Percentiles rank a stretch among this genome's conserved stretches.
Conservation (phyloP, 2,329 filamentous ascomycete species). For the Beauveria caledonica region DNA sequence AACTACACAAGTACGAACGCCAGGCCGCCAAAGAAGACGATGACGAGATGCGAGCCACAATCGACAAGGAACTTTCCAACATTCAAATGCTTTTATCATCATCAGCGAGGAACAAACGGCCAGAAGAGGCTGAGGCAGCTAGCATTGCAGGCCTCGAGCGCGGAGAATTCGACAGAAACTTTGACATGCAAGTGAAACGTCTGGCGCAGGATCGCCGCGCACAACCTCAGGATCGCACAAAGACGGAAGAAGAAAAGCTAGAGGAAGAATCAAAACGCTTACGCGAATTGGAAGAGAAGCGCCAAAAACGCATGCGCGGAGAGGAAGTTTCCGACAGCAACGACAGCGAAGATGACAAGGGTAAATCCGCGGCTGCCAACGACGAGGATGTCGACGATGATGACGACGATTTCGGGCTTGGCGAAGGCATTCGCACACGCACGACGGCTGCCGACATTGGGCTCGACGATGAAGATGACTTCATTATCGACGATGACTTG, state of each 20-base stretch:
- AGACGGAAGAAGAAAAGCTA: conserved; percentile 80
- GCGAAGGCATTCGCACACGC: conserved; percentile 47
- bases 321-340: conserved; percentile 63
- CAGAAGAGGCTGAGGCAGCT: conserved; percentile 18
- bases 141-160: conserved; percentile 50
- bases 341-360: conserved; percentile 36
- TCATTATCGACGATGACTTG: conserved; percentile 80
- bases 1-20: conserved; percentile 87
- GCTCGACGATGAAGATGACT: conserved; percentile 91
- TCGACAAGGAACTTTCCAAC: conserved; percentile 75
- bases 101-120: conserved; percentile 31
- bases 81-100: conserved; percentile 62
- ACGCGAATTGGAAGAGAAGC: conserved; percentile 73
- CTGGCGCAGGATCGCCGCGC: conserved; percentile 79
- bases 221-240: conserved; percentile 76
- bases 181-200: conserved; percentile 75
- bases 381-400: conserved; percentile 36
- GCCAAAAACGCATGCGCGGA: conserved; percentile 79
- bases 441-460: conserved; percentile 55
- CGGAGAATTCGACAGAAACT: conserved; percentile 70
- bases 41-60: conserved; percentile 72
- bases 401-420: conserved; percentile 54
- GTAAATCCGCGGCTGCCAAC: conserved; percentile 29
- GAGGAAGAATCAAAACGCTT: conserved; percentile 70
- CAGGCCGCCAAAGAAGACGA: conserved; percentile 91